A percentile compares a stretch with the other conserved stretches of the same genome.
Conservation (phyloP, 108 stramenopile genomes). For the Licmophora abbreviata region DNA sequence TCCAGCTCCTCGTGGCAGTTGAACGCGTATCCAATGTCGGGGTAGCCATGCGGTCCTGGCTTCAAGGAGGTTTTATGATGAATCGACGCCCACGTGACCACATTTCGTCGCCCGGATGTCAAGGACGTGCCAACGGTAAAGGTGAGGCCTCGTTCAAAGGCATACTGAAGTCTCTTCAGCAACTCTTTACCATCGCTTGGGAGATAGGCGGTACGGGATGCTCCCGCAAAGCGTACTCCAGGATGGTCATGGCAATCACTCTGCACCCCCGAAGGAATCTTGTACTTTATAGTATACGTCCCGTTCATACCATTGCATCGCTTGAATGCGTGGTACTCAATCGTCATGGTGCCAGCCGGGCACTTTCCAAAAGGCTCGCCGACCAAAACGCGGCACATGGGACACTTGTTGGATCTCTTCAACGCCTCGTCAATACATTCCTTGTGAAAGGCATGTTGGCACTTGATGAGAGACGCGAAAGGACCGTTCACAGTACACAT, state of each 20-base stretch:
- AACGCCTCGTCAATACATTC: slow-evolving; percentile 20
- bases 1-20: slow-evolving; percentile 39
- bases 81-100: slow-evolving; percentile 37
- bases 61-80: slow-evolving; percentile 43
- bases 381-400: slow-evolving; percentile 10
- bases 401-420: slow-evolving; percentile 10
- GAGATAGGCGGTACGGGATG: slow-evolving; percentile 17
- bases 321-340: slow-evolving; percentile 4
- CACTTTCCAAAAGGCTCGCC: slow-evolving; percentile 19
- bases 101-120: slow-evolving; percentile 23
- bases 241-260: slow-evolving; percentile 30
- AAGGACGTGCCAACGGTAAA: slow-evolving; percentile 43
- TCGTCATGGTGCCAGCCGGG: slow-evolving; percentile 36
- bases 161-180: slow-evolving; percentile 36
- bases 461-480: slow-evolving; percentile 4
- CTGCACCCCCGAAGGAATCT: slow-evolving; percentile 27
- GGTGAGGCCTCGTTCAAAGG: slow-evolving; percentile 36
- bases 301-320: neutral
- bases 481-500: slow-evolving; percentile 1
- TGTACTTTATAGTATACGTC: slow-evolving; percentile 21
- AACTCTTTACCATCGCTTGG: slow-evolving; percentile 24
- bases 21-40: slow-evolving; percentile 32
- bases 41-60: slow-evolving; percentile 41
- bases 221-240: slow-evolving; percentile 14
- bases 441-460: slow-evolving; percentile 21